A percentile compares a stretch with the other conserved stretches of the same genome.
Conservation (phyloP, 2,329 filamentous ascomycete species). For the Microcera coccophila region DNA sequence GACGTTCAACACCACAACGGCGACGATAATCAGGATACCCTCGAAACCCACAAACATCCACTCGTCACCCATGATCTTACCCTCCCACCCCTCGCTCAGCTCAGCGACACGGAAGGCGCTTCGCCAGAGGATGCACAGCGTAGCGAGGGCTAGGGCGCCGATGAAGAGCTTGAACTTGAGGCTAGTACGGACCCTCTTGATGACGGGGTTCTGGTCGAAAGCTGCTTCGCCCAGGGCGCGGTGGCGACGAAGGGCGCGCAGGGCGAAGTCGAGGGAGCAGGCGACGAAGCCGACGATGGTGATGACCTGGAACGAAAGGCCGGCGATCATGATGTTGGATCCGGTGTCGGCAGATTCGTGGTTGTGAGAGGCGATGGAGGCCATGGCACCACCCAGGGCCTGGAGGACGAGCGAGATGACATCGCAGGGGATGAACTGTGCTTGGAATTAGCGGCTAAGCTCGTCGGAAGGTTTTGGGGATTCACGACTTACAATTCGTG, state of each 20-base stretch:
- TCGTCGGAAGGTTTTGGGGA: too few species aligned
- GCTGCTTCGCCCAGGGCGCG: slow-evolving; percentile 31
- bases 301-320: slow-evolving; percentile 57
- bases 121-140: slow-evolving; percentile 61
- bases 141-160: slow-evolving; percentile 51
- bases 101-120: slow-evolving; percentile 64
- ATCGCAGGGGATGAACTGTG: slow-evolving; percentile 60
- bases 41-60: slow-evolving; percentile 56
- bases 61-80: slow-evolving; percentile 53
- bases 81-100: slow-evolving; percentile 60
- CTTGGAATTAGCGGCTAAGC: too few species aligned
- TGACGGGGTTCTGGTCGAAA: slow-evolving; percentile 37
- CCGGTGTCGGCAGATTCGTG: slow-evolving; percentile 37
- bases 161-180: slow-evolving; percentile 52
- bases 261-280: slow-evolving; percentile 48
- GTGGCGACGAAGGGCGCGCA: slow-evolving; percentile 37
- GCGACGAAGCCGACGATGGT: slow-evolving; percentile 53
- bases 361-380: slow-evolving; percentile 40
- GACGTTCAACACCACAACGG: slow-evolving; percentile 42
- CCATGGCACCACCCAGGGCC: slow-evolving; percentile 55
- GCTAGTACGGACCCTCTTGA: slow-evolving; percentile 37
- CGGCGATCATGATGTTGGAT: slow-evolving; percentile 63
- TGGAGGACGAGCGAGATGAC: slow-evolving; percentile 58
- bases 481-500: slow-evolving; percentile 43
- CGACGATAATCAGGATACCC: slow-evolving; percentile 49